These are phyloP conservation scores for Candida takata DNA, from an alignment of 805 yeast species.

Conservation along the genomic window DNA sequence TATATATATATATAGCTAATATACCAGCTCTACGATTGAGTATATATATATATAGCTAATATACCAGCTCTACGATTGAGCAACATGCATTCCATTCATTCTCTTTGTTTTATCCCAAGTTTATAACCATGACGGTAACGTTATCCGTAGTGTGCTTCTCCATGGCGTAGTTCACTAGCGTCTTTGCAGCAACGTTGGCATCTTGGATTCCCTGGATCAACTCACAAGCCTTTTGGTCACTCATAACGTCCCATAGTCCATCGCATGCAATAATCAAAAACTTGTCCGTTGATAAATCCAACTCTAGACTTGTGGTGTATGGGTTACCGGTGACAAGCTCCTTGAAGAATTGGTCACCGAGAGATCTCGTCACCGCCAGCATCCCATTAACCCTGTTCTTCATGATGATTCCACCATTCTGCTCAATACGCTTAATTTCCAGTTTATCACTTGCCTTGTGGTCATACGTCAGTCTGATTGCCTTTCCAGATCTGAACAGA, in stretches of 20 bases:
- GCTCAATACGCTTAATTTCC: slow-evolving; percentile 69
- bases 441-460: slow-evolving; percentile 83
- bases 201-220: slow-evolving; percentile 47
- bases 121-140: slow-evolving; percentile 85
- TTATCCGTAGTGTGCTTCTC: slow-evolving; percentile 81
- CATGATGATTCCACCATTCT: slow-evolving; percentile 80
- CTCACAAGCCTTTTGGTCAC: slow-evolving; percentile 79
- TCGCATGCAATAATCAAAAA: slow-evolving; percentile 90
- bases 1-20: not conserved
- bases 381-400: slow-evolving; percentile 93
- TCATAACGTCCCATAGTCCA: slow-evolving; percentile 93
- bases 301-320: slow-evolving; percentile 81
- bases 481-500: slow-evolving; percentile 63
- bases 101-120: slow-evolving; percentile 23
- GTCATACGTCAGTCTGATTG: slow-evolving; percentile 80
- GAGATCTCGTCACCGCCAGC: slow-evolving; percentile 86
- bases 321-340: slow-evolving; percentile 85
- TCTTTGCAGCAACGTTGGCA: slow-evolving; percentile 61
- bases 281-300: slow-evolving; percentile 53
- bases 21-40: too few relatives aligned
- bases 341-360: slow-evolving; percentile 93
- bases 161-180: slow-evolving; percentile 66
- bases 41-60: not conserved
- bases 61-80: too few relatives aligned
- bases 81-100: too few relatives aligned